Base-by-base conservation (phyloP, 495 filamentous ascomycete species). In the Terfezia claveryi region DNA sequence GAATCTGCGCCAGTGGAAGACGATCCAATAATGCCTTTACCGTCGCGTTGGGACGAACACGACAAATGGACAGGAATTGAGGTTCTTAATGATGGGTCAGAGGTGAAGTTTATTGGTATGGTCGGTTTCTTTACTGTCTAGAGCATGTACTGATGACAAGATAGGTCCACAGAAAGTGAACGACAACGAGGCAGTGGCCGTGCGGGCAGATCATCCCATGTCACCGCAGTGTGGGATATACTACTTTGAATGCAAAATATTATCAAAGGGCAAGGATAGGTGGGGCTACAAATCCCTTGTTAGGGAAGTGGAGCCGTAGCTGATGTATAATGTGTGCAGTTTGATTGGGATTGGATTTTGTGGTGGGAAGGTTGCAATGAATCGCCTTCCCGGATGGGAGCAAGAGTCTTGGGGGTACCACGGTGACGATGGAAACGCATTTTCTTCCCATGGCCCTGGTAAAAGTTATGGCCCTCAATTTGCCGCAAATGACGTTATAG, bases 351-450 rank as follows among this genome's bases (percentile, higher is more conserved):
- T 99, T 57, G 91, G 91, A 9, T 94, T 99, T 66, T 85, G 82
- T 2, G 76, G 76, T 36, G 73, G 74, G 55, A 82, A 77, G 54
- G 85, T 85, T 10, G 75, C 79, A 0, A 73, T 94, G n/a, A 79
- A 81, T 58, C 73, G 87, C 59, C 75, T 94, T 36, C 87, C 89
- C 0, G 91, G 91, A 23, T 96, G 89, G 91, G 91, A 99, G 63
- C 78, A 79, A 20, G 87, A 94, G 46, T 94, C 87, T 1, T 99
- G 86, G 86, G 91, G 85, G 38, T 99, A 94, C 64, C 91, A 99
- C 63, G 88, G 91, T 23, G 92, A 99, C 65, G 91, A 99, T 67
- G 91, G 91, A 36, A 80, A 88, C 59, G 79, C 79, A 49, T 99
- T 92, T 62, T 77, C 81, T 50, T 78, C 81, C 20, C 75, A 80